Conservation (phyloP, 2,329 filamentous ascomycete genomes). For the Diaporthe sp. region DNA sequence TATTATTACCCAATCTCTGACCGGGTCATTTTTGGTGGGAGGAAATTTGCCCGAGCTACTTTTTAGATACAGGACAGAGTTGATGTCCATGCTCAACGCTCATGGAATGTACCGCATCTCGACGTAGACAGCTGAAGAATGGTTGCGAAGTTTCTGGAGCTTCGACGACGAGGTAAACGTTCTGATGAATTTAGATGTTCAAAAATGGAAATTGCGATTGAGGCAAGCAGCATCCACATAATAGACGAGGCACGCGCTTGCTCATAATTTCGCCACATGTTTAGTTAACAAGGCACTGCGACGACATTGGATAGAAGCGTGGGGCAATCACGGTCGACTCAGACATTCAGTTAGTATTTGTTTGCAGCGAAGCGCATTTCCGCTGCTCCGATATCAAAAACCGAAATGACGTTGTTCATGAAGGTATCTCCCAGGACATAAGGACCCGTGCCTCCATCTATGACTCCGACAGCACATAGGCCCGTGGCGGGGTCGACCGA, state of each 20-base stretch:
- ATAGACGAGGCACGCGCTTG: too few species aligned
- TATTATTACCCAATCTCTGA: background rate
- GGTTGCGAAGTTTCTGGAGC: too few species aligned
- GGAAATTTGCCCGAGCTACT: background rate
- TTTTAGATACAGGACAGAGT: background rate
- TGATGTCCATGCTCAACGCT: background rate
- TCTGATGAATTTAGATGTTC: too few species aligned
- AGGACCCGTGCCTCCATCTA: slow-evolving; percentile 19
- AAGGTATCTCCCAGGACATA: slow-evolving; percentile 31
- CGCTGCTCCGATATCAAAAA: slow-evolving; percentile 31
- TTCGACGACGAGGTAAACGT: too few species aligned
- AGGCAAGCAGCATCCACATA: too few species aligned
- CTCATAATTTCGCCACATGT: background rate
- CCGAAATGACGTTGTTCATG: slow-evolving; percentile 31
- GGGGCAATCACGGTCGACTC: background rate
- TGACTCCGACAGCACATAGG: slow-evolving; percentile 14
- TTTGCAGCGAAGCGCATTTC: slow-evolving; percentile 27
- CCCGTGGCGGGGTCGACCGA: background rate
- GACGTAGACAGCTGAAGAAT: too few species aligned
- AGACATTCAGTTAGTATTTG: background rate
- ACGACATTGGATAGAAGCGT: background rate
- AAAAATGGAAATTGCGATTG: too few species aligned
- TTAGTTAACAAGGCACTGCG: background rate
- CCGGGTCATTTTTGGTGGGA: background rate
- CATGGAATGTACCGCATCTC: too few species aligned